Base-by-base conservation (phyloP, 108 stramenopile species). In the Craspedostauros australis region DNA sequence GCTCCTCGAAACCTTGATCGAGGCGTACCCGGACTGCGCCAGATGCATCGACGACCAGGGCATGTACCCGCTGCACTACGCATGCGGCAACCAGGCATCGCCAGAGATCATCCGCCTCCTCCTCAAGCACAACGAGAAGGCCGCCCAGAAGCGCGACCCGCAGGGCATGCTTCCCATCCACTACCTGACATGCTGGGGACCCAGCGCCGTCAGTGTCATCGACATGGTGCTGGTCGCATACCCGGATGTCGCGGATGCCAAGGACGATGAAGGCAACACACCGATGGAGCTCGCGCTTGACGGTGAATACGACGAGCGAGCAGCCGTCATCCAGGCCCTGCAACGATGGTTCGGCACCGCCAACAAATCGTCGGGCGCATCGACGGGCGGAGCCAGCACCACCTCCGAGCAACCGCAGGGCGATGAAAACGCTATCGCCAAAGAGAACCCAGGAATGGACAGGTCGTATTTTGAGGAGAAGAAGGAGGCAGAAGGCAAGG, bases 101-200 rank as follows among this genome's bases (percentile, higher is more conserved):
- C 60, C 74, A 11, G 84, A 85, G 21, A 70, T 82, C n/a, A 69
- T 86, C 43, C 81, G 83, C 30, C 14, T 66, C 30, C 53, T 91
- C 29, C 76, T 91, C 12, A 73, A 82, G 67, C 33, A 33, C 40
- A 79, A 66, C 59, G 84, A 84, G 8, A 62, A 80, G n/a, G 89
- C 82, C 24, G 73, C 80, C 28, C 64, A 72, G 39, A 39, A 41
- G 3, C 34, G 39, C 3, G 88, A 90, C 67, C 84, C 88, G 14
- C 68, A 75, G 21, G 88, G 88, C 1, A 90, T 90, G 88, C 57
- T 90, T 28, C 84, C 88, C 4, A 62, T 90, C 48, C 88, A 90
- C 53, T 90, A 86, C 48, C 32, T 90, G 29, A 79, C 81, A 11
- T 82, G 80, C 51, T 90, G 84, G 84, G 88, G 88, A 25, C 84